Percentiles rank a stretch among this genome's conserved stretches.
Conservation (phyloP, 768 basidiomycete species). For the Peribolospora kevripleyi region DNA sequence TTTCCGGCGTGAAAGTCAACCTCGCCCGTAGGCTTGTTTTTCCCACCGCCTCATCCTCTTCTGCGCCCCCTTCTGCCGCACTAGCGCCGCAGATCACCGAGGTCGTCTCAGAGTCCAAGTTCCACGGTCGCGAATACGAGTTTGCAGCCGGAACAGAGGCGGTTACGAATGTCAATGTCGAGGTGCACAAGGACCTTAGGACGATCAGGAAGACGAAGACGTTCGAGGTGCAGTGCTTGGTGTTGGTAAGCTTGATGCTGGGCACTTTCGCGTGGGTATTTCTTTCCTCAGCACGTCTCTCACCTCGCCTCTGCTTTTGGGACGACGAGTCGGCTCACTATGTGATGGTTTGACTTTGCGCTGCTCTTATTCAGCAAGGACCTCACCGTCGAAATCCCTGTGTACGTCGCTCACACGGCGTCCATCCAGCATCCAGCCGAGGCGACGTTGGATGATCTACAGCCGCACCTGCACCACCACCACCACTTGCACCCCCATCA, state of each 20-base stretch:
- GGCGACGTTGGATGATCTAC: not conserved
- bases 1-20: too few relatives aligned
- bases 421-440: constrained; percentile 2
- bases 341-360: too few relatives aligned
- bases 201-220: constrained; percentile 5
- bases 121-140: constrained; percentile 10
- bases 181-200: constrained; percentile 6
- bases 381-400: constrained; percentile 11
- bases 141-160: constrained; percentile 6
- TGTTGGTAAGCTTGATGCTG: constrained; percentile 9
- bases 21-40: too few relatives aligned
- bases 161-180: not conserved
- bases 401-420: constrained; percentile 11
- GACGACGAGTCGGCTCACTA: too few relatives aligned
- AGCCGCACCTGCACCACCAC: not conserved
- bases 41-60: not conserved
- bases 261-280: constrained; percentile 6
- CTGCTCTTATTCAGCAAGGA: constrained; percentile 3
- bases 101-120: not conserved
- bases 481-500: too few relatives aligned
- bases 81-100: constrained; percentile 6
- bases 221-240: constrained; percentile 11
- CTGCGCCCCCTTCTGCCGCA: not conserved
- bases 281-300: not conserved
- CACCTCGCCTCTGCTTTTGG: too few relatives aligned